These are phyloP conservation scores for Anisodus acutangulus DNA, from an alignment of 257 asterid genomes.

Conservation along the genomic window DNA sequence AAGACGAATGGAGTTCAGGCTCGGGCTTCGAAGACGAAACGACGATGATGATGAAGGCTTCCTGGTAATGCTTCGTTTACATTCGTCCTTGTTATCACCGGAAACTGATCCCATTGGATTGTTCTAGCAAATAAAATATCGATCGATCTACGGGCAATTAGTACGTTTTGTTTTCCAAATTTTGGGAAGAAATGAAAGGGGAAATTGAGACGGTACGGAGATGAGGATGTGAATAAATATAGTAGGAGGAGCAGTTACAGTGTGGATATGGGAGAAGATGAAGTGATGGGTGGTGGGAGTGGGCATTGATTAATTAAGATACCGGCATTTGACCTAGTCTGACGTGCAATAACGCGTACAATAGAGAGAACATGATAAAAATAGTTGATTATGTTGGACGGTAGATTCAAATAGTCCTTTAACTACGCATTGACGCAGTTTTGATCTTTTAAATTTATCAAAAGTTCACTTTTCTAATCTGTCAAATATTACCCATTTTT, in stretches of 20 bases:
- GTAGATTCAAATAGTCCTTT: too few relatives aligned
- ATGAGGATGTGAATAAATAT: neutral
- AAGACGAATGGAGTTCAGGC: conserved; percentile 75
- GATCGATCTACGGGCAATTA: neutral
- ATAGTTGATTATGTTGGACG: too few relatives aligned
- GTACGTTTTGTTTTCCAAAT: too few relatives aligned
- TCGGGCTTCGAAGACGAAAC: conserved; percentile 68
- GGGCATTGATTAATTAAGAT: neutral
- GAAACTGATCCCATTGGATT: conserved; percentile 4
- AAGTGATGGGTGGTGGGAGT: neutral
- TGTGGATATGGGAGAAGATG: neutral
- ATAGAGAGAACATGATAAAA: too few relatives aligned
- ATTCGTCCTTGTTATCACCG: neutral
- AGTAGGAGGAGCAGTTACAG: neutral
- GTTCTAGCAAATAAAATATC: neutral
- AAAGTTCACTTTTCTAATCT: too few relatives aligned
- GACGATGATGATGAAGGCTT: conserved; percentile 38
- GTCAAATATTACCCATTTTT: too few relatives aligned
- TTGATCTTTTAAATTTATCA: too few relatives aligned
- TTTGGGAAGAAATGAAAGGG: too few relatives aligned
- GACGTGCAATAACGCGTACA: neutral
- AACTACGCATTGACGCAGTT: too few relatives aligned
- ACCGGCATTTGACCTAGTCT: conserved; percentile 9
- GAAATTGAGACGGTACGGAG: neutral
- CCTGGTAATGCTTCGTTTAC: conserved; percentile 30